Evolutionary conservation across 176 grass and related monocot species (phyloP).

Genomic region (Rhynchospora pubera): DNA sequence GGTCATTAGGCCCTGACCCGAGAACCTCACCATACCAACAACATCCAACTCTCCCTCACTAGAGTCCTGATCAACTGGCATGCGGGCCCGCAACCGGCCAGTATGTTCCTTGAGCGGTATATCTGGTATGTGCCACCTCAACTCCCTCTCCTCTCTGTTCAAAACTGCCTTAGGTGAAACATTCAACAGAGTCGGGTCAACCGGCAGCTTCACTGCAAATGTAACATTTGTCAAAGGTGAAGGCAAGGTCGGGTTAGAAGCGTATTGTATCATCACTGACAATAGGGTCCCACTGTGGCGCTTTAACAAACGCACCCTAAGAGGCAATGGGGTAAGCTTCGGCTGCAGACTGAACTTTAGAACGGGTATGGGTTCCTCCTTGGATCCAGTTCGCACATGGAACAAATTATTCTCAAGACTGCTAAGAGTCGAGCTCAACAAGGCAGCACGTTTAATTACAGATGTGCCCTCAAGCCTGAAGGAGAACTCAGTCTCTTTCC

Average conservation of each 20-base stretch:
- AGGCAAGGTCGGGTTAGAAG: slow-evolving; percentile 64
- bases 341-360: slow-evolving; percentile 79
- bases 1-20: slow-evolving; percentile 61
- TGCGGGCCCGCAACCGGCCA: slow-evolving; percentile 55
- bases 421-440: slow-evolving; percentile 61
- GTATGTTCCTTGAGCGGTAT: slow-evolving; percentile 69
- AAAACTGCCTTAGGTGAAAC: slow-evolving; percentile 88
- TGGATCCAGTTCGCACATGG: slow-evolving; percentile 61
- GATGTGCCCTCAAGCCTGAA: slow-evolving; percentile 80
- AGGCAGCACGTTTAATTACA: slow-evolving; percentile 74
- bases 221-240: slow-evolving; percentile 72
- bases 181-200: slow-evolving; percentile 74
- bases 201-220: slow-evolving; percentile 80
- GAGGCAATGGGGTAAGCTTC: slow-evolving; percentile 59
- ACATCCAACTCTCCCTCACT: slow-evolving; percentile 82
- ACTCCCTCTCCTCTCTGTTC: slow-evolving; percentile 61
- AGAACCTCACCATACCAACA: slow-evolving; percentile 75
- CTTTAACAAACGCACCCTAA: slow-evolving; percentile 84
- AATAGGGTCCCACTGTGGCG: slow-evolving; percentile 80
- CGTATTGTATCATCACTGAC: slow-evolving; percentile 88
- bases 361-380: slow-evolving; percentile 81
- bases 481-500: slow-evolving; percentile 93
- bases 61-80: slow-evolving; percentile 95
- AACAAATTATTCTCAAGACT: slow-evolving; percentile 72
- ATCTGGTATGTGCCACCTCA: slow-evolving; percentile 86